phyloP scores from a whole-genome alignment of 768 basidiomycete genomes.

The Boletus pseudo-olivaceus region DNA sequence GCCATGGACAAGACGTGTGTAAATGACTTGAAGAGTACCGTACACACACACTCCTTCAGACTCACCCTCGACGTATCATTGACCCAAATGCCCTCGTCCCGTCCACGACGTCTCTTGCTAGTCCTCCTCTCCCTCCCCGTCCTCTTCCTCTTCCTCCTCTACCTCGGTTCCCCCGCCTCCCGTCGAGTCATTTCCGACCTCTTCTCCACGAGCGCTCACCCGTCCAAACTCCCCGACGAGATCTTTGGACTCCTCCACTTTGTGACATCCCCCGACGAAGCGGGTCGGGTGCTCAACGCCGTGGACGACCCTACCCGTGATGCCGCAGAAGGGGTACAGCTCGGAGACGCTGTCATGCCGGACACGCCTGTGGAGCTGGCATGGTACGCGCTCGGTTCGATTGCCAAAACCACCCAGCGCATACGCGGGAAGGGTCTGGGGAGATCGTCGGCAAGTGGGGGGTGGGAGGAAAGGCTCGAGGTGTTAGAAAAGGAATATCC shows the following conservation, averaged over 20 bases:
- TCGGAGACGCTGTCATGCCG: conserved; percentile 42
- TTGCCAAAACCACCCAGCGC: background rate
- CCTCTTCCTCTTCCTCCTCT: conserved; percentile 36
- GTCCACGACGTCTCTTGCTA: conserved; percentile 45
- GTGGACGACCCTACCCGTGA: conserved; percentile 17
- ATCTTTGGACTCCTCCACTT: conserved; percentile 71
- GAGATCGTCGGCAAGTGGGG: conserved; percentile 41
- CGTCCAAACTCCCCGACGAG: conserved; percentile 46
- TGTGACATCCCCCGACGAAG: conserved; percentile 41
- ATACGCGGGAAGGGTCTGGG: conserved; percentile 11
- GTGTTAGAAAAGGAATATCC: conserved; percentile 51
- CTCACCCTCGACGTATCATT: too few species aligned
- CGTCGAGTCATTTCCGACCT: conserved; percentile 29
- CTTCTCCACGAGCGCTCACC: conserved; percentile 40
- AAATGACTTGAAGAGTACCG: too few species aligned
- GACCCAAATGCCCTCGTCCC: conserved; percentile 23
- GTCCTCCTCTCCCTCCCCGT: conserved; percentile 37
- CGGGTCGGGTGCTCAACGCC: conserved; percentile 9
- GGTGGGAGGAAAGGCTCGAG: conserved; percentile 33
- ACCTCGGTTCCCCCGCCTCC: conserved; percentile 35
- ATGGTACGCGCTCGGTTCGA: conserved; percentile 50
- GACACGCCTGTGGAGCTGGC: conserved; percentile 46
- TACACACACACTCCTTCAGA: too few species aligned
- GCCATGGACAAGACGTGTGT: too few species aligned
- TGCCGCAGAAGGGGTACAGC: background rate